Conservation (phyloP, 352 stramenopile species). For the Pythium angustatum region DNA sequence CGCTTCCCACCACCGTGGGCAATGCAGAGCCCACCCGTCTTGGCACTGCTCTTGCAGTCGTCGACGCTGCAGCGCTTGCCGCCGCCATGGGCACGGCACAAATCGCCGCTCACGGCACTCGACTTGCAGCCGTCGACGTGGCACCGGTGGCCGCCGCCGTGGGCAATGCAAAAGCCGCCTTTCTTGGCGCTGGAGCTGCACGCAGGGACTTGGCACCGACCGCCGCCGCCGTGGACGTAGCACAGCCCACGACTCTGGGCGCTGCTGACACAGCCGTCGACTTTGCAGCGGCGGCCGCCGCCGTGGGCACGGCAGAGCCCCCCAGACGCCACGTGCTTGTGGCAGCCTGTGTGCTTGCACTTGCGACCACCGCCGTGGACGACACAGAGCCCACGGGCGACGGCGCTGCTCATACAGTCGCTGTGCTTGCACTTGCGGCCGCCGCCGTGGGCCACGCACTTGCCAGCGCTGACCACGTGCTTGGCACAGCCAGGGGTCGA, state of each 20-base stretch:
- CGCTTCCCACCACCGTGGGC: constrained; percentile 80
- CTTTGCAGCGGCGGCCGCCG: constrained; percentile 76
- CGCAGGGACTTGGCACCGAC: constrained; percentile 67
- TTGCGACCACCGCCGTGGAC: constrained; percentile 73
- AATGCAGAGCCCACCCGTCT: constrained; percentile 83
- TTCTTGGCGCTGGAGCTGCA: constrained; percentile 86
- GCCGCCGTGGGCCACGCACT: constrained; percentile 68
- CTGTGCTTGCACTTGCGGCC: constrained; percentile 47
- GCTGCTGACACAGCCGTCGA: constrained; percentile 73
- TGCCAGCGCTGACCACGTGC: constrained; percentile 62
- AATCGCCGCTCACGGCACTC: constrained; percentile 73
- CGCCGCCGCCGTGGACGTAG: constrained; percentile 82
- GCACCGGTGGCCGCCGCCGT: constrained; percentile 83
- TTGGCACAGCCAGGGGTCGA: constrained; percentile 49
- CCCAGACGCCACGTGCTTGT: constrained; percentile 76
- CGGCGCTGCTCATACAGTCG: constrained; percentile 50
- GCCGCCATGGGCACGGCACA: constrained; percentile 85
- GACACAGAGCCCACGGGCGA: constrained; percentile 62
- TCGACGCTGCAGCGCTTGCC: constrained; percentile 81
- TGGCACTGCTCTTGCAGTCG: constrained; percentile 78
- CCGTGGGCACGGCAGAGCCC: constrained; percentile 83
- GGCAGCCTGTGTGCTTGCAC: constrained; percentile 62
- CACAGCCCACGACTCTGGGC: constrained; percentile 81
- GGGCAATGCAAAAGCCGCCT: constrained; percentile 80
- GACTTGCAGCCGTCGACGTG: constrained; percentile 69